Base-by-base conservation (phyloP, 306 rosid species). In the Mimosa pudica region DNA sequence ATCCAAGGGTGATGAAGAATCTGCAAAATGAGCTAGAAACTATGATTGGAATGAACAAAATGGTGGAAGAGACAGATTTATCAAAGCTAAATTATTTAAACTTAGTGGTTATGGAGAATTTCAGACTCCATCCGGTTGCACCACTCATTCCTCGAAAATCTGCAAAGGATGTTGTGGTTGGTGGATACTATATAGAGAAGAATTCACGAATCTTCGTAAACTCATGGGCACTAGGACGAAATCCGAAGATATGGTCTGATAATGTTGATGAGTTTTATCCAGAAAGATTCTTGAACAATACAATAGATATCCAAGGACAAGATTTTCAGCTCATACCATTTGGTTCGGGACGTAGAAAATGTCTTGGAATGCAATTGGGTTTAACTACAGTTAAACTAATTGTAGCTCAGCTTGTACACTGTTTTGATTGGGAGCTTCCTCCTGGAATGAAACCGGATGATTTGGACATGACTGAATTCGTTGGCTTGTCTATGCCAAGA, bases 11-110 rank as follows among this genome's bases (percentile, higher is more conserved):
- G 20, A 84, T 83, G 88, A 81, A 76, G 42, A 42, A 32, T 7
- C 78, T 84, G 24, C 90, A 89, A 68, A 35, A 80, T 33, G 87
- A 78, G 76, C 38, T 86, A 11, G 38, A 32, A 2, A 63, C 1
- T 47, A 79, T 75, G 16, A 73, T 86, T 0, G 90, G 90, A 6
- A 51, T 18, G 69, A 36, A 51, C 0, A 71, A 64, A 38, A 44
- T 67, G 82, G 87, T 86, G 5, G 80, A 84, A 17, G 90, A 89
- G 36, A 14, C 2, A 0, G 85, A 85, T 78, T 68, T 89, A 17
- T 13, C 14, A 0, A 80, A 84, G n/a, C n/a, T 89, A 41, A 36
- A 9, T 7, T 86, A 84, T 54, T 82, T 89, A 79, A 52, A 70
- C 16, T 62, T 60, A 67, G 84, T 89, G 1, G 36, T 87, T 1